Evolutionary conservation across 2,329 filamentous ascomycete species (phyloP).

Genomic region (Cladosporium sp.): DNA sequence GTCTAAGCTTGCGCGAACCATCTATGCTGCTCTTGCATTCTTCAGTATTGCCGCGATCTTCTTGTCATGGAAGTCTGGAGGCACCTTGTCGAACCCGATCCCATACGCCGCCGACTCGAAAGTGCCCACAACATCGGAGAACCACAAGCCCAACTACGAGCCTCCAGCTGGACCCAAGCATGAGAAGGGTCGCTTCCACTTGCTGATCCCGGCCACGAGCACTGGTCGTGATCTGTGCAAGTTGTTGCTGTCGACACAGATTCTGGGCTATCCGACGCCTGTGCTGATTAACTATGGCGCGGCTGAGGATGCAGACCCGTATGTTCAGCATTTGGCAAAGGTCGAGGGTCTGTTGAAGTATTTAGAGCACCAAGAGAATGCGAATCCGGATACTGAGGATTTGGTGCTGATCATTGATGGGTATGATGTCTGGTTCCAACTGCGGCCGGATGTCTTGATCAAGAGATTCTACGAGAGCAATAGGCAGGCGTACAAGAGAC

Average conservation of each 20-base stretch:
- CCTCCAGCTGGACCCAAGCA: conserved; percentile 14
- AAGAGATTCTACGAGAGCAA: conserved; percentile 60
- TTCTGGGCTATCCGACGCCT: conserved; percentile 61
- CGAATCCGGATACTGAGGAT: conserved; percentile 54
- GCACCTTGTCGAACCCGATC: conserved; percentile 12
- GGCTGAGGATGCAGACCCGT: conserved; percentile 34
- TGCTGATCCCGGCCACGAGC: conserved; percentile 54
- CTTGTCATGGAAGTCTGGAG: conserved; percentile 13
- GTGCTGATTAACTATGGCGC: conserved; percentile 52
- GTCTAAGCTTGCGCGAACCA: conserved; percentile 12
- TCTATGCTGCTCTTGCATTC: conserved; percentile 11
- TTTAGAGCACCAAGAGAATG: conserved; percentile 37
- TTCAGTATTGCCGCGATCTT: conserved; percentile 13
- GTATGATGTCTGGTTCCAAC: conserved; percentile 63
- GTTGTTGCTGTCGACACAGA: conserved; percentile 56
- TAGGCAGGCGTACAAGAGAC: conserved; percentile 52
- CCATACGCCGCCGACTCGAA: conserved; percentile 9
- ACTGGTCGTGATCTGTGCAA: conserved; percentile 56
- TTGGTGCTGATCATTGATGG: conserved; percentile 64
- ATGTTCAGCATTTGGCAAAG: conserved; percentile 47
- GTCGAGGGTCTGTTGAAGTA: conserved; percentile 50
- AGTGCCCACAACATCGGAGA: background rate
- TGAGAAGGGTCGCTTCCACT: conserved; percentile 48
- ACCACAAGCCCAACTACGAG: conserved; percentile 1
- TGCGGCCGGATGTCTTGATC: conserved; percentile 63